Percentiles rank a stretch among this genome's conserved stretches.
Evolutionary conservation across 495 filamentous ascomycete genomes (phyloP).

Genomic region (Neurospora sp.): DNA sequence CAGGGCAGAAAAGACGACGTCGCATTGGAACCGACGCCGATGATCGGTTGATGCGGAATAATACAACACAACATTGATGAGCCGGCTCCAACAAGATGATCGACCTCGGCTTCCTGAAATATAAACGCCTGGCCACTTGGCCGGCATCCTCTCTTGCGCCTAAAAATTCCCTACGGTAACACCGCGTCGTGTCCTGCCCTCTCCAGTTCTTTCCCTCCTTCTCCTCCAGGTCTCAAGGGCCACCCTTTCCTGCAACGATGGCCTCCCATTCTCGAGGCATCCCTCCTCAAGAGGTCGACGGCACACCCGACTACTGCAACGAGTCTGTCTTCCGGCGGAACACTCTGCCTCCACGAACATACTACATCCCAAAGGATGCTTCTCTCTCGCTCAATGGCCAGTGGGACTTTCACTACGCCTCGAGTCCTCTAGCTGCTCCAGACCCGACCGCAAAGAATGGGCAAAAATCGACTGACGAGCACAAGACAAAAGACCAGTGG

Average conservation of each 20-base stretch:
- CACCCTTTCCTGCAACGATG: not conserved
- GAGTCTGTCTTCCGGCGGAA: conserved; percentile 37
- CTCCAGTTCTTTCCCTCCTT: not conserved
- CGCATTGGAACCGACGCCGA: not conserved
- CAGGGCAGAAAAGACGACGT: not conserved
- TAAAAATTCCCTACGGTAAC: not conserved
- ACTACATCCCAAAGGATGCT: conserved; percentile 36
- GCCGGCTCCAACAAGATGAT: not conserved
- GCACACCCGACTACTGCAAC: conserved; percentile 19
- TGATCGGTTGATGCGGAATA: not conserved
- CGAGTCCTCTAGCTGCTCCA: conserved; percentile 38
- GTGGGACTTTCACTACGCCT: conserved; percentile 50
- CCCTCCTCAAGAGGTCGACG: conserved; percentile 7
- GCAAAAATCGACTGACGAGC: not conserved
- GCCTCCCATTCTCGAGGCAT: conserved; percentile 2
- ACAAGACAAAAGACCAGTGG: conserved; percentile 28
- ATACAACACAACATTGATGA: not conserved
- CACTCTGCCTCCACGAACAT: conserved; percentile 37
- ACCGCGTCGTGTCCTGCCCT: not conserved
- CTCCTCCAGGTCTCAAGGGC: not conserved
- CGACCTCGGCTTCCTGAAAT: not conserved
- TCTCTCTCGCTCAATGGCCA: conserved; percentile 40
- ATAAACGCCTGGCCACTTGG: not conserved
- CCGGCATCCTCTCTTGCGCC: not conserved
- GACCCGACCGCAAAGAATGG: conserved; percentile 19